A percentile compares a stretch with the other conserved stretches of the same genome.
Evolutionary conservation across 805 yeast species (phyloP).

Genomic region (Pichia pseudocactophila): DNA sequence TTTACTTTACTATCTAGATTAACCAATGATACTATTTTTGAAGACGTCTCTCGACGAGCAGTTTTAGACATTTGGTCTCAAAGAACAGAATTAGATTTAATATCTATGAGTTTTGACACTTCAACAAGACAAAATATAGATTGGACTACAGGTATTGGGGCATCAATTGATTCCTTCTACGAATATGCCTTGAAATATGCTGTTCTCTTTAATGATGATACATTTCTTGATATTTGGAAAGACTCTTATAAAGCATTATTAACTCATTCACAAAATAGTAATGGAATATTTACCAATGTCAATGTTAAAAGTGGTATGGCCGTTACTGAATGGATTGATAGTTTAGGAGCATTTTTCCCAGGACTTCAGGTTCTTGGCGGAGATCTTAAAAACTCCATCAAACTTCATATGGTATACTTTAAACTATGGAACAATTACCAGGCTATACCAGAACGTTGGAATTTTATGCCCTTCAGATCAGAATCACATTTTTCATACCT

Average conservation of each 20-base stretch:
- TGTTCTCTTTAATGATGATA: slow-evolving; percentile 57
- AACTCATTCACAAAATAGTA: slow-evolving; percentile 35
- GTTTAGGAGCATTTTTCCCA: slow-evolving; percentile 81
- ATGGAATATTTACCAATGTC: slow-evolving; percentile 40
- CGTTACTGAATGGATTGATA: slow-evolving; percentile 67
- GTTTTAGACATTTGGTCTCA: slow-evolving; percentile 65
- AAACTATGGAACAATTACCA: slow-evolving; percentile 77
- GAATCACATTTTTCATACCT: slow-evolving; percentile 12
- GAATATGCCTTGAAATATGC: slow-evolving; percentile 80
- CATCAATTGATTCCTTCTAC: slow-evolving; percentile 83
- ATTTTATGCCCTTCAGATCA: slow-evolving; percentile 25
- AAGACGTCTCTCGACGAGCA: slow-evolving; percentile 48
- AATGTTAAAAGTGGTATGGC: slow-evolving; percentile 42
- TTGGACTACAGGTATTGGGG: slow-evolving; percentile 72
- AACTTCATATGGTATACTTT: slow-evolving; percentile 50
- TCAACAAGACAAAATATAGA: slow-evolving; percentile 40
- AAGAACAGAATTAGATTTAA: slow-evolving; percentile 49
- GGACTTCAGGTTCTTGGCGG: slow-evolving; percentile 79
- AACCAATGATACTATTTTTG: slow-evolving; percentile 69
- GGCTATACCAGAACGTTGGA: slow-evolving; percentile 87
- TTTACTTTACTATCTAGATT: slow-evolving; percentile 65
- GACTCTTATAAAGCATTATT: slow-evolving; percentile 50
- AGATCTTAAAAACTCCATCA: slow-evolving; percentile 54
- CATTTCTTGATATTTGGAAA: slow-evolving; percentile 47
- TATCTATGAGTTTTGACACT: slow-evolving; percentile 67